Evolutionary conservation across 2,329 filamentous ascomycete genomes (phyloP).

Genomic region (Ambrosiella beaveri): DNA sequence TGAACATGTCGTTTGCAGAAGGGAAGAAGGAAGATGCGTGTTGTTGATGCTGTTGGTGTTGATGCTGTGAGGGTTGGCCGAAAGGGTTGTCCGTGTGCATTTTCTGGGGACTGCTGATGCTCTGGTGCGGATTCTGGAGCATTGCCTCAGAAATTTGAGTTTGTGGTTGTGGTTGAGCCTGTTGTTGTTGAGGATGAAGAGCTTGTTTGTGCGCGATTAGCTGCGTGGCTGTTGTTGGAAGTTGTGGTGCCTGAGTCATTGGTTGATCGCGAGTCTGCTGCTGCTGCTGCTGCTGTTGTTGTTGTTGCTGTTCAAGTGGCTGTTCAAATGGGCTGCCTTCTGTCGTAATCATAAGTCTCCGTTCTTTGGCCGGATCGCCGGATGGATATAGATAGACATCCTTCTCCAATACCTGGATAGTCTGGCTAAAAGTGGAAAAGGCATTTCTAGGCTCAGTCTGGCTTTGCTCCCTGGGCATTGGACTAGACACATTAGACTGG

Average conservation of each 20-base stretch:
- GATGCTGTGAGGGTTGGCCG: slow-evolving; percentile 15
- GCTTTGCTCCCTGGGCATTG: background rate
- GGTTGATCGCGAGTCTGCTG: slow-evolving; percentile 15
- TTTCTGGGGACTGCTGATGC: background rate
- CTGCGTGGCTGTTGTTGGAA: no score
- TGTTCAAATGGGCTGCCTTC: slow-evolving; percentile 8
- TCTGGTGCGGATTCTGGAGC: background rate
- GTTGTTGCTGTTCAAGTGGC: slow-evolving; percentile 14
- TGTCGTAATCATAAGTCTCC: slow-evolving; percentile 11
- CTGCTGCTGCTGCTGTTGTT: slow-evolving; percentile 13
- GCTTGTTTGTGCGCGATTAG: no score
- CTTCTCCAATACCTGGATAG: slow-evolving; percentile 1
- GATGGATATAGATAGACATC: background rate
- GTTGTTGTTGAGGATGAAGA: background rate
- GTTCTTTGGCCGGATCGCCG: background rate
- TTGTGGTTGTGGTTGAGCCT: background rate
- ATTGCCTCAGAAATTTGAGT: background rate
- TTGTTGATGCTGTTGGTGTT: slow-evolving; percentile 21
- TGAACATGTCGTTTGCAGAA: slow-evolving; percentile 32
- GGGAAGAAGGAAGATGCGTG: slow-evolving; percentile 23
- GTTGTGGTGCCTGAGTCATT: slow-evolving; percentile 26
- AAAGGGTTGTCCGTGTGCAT: background rate
- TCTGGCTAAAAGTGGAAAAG: background rate
- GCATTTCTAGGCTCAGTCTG: background rate
- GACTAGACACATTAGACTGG: slow-evolving; percentile 15